Percentiles rank a stretch among this genome's conserved stretches.
Conservation (phyloP, 768 basidiomycete genomes). For the Paxillus involutus region DNA sequence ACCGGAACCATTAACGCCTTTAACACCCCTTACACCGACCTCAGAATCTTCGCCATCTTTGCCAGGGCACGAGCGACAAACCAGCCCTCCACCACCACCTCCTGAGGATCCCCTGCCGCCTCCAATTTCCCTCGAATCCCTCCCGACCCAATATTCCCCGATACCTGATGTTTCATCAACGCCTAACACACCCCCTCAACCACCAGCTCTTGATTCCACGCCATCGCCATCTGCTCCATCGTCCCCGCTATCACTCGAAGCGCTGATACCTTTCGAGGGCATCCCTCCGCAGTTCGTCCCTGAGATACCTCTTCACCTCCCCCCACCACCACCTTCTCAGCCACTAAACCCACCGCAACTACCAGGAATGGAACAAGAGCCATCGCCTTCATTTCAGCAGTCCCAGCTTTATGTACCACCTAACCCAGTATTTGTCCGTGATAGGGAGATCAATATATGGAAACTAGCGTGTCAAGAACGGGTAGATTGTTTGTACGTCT, state of each 20-base stretch:
- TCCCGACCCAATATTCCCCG: background rate
- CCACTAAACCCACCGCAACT: constrained; percentile 11
- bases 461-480: constrained; percentile 35
- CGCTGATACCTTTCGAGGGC: constrained; percentile 28
- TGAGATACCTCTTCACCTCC: constrained; percentile 18
- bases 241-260: constrained; percentile 15
- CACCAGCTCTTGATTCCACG: background rate
- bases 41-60: constrained; percentile 21
- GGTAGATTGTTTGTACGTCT: constrained; percentile 32
- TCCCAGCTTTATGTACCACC: constrained; percentile 28
- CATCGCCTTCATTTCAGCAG: constrained; percentile 23
- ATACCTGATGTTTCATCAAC: background rate
- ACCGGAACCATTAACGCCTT: constrained; percentile 17
- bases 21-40: constrained; percentile 23
- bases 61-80: constrained; percentile 27
- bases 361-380: constrained; percentile 23
- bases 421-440: constrained; percentile 27
- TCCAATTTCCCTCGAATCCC: constrained; percentile 3
- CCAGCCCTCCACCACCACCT: background rate
- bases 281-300: constrained; percentile 19
- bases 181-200: background rate
- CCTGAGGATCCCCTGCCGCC: constrained; percentile 8
- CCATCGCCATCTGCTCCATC: background rate
- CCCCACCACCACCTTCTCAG: constrained; percentile 9
- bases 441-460: constrained; percentile 36